Conservation (phyloP, 495 filamentous ascomycete species). For the Annulohypoxylon bovei region DNA sequence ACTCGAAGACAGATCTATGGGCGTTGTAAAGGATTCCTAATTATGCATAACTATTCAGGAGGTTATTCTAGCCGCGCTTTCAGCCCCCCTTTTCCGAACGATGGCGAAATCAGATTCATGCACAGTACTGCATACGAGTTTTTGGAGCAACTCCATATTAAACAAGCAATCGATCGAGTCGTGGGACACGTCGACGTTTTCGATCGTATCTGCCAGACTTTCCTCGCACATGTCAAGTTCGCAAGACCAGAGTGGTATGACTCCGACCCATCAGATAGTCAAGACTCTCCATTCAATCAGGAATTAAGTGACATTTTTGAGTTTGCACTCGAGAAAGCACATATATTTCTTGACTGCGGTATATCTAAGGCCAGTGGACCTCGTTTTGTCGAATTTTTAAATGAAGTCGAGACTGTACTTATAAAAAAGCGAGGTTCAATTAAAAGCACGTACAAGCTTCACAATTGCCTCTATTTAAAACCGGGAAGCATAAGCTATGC, state of each 20-base stretch:
- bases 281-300: background rate
- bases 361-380: no score
- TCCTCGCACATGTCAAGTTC: background rate
- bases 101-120: slow-evolving; percentile 14
- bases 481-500: no score
- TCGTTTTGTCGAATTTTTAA: background rate
- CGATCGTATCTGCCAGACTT: background rate
- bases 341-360: background rate
- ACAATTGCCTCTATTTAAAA: background rate
- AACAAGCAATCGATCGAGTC: background rate
- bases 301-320: background rate
- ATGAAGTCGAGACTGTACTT: background rate
- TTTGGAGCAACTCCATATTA: background rate
- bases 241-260: background rate
- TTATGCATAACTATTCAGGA: background rate
- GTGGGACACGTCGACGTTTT: background rate
- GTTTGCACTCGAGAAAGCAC: background rate
- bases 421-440: background rate
- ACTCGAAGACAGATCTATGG: slow-evolving; percentile 6
- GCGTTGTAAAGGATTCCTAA: background rate
- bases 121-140: slow-evolving; percentile 25
- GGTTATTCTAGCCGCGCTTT: background rate
- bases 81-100: background rate
- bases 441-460: background rate
- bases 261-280: background rate